Evolutionary conservation across 352 stramenopile genomes (phyloP), one percentile per base, ranked within the genome.

Genomic region (Phytophthora vignae): DNA sequence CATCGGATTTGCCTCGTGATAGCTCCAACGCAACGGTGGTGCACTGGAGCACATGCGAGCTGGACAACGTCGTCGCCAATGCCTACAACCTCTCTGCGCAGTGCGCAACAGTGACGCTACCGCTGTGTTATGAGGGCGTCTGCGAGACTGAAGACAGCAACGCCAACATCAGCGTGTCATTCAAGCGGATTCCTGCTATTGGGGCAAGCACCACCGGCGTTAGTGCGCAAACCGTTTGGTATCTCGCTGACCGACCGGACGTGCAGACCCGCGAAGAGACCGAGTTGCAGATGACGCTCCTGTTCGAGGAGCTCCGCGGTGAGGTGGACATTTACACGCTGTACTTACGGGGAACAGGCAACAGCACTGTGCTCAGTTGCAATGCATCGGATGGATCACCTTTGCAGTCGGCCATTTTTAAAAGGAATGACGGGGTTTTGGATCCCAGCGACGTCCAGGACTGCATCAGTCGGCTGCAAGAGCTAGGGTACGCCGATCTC

Each of bases 301-400:
- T 91, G 63, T 87, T 81, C 48, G 63, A 82, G 55, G 74, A 86
- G 21, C 67, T 90, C 29, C 71, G 67, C 44, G 73, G 70, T 33
- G 63, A 78, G 4, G 72, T 73, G 21, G 82, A 82, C 48, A 69
- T 92, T 29, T 90, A 92, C 68, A 85, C 79, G 2, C 74, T 92
- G 40, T 75, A 90, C 49, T 55, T 88, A 44, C 84, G 84, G 14
- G 84, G 84, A 17, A 84, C 65, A 1, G 82, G 82, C 7, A 78
- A 81, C 25, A 88, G 82, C 57, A 83, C 74, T 25, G 75, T 76
- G 27, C 72, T 91, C 21, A 12, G 40, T 3, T 91, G 83, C 61
- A 79, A 72, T 33, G 33, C 56, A 54, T 70, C 67, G 5, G 68
- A 71, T 21, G 67, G 53, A 21, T 58, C 55, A 6, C 63, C 68